These are phyloP conservation scores for Arthromyces matolae DNA, from an alignment of 768 basidiomycete genomes.

Conservation along the genomic window DNA sequence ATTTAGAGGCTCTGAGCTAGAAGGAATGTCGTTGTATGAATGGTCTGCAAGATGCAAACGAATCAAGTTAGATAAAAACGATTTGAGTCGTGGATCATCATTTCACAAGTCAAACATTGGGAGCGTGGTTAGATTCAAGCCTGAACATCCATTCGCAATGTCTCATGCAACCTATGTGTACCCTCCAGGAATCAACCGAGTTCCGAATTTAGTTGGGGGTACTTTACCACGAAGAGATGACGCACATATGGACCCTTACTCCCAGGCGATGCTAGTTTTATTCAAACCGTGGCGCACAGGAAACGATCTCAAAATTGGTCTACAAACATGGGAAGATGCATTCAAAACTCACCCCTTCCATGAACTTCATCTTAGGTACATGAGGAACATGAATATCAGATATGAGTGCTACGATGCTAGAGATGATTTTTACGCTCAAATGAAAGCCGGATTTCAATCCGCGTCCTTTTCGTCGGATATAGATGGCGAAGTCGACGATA, in stretches of 20 bases:
- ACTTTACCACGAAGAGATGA: neutral
- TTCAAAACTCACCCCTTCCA: slow-evolving; percentile 17
- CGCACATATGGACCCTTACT: slow-evolving; percentile 7
- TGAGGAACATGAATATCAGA: slow-evolving; percentile 25
- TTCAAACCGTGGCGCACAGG: slow-evolving; percentile 27
- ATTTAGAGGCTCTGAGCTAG: slow-evolving; percentile 17
- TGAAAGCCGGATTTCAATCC: too few species aligned
- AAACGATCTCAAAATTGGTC: slow-evolving; percentile 15
- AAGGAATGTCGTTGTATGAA: slow-evolving; percentile 23
- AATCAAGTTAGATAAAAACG: too few species aligned
- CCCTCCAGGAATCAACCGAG: neutral
- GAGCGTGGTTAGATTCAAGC: neutral
- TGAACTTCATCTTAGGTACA: slow-evolving; percentile 13
- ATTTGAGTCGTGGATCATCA: too few species aligned
- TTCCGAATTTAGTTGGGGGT: slow-evolving; percentile 1
- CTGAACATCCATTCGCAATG: neutral
- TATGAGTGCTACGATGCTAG: slow-evolving; percentile 30
- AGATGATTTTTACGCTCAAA: slow-evolving; percentile 25
- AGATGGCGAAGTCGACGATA: too few species aligned
- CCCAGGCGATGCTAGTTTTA: slow-evolving; percentile 7
- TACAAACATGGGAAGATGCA: slow-evolving; percentile 23
- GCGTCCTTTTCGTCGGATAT: too few species aligned
- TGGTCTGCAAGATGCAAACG: slow-evolving; percentile 20
- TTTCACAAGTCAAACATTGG: neutral
- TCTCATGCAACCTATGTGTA: neutral